Base-by-base conservation (phyloP, 257 asterid species). In the Scutellaria minor region DNA sequence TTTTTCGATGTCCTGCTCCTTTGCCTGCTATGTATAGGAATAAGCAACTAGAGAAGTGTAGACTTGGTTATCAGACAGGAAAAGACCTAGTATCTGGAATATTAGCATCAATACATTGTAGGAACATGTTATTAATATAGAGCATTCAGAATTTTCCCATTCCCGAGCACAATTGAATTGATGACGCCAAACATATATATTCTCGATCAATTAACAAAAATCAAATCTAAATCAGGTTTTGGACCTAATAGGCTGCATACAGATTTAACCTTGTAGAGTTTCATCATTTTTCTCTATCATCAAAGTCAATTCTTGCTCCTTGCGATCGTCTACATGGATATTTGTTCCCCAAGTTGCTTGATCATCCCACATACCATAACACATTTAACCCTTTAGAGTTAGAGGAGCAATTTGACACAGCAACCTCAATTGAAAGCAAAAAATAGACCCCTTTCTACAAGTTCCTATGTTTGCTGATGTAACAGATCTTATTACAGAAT, bases 111-210 rank as follows among this genome's bases (percentile, higher is more conserved):
- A 62, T 41, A 42, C 8, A 20, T 14, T 61, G 50, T 40, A 8
- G 9, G 18, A 6, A 61, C 9, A 40, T 11, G 5, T 27, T 5
- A 10, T 6, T 0, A 56, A 56, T 56, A 11, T 31, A 31, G 37
- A 31, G 11, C 2, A 4, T 56, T 10, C 27, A 24, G 37, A 61
- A 7, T 10, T 59, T 12, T 13, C 39, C 4, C 27, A 5, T 62
- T 62, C 52, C 53, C 67, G 41, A 10, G 44, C 18, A 60, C 47
- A 13, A 62, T 40, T 62, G 51, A 62, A 15, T 40, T 62, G 52
- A 62, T 9, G 37, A 10, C 51, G 0, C 39, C 66, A 35, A 61
- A 4, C n/a, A 39, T 40, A 15, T 61, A 5, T 60, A 7, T 35
- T n/a, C 14, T 15, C 67, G 13, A 39, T 40, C 46, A n/a, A 40